Percentiles rank a stretch among this genome's conserved stretches.
phyloP scores from a whole-genome alignment of 768 basidiomycete species.

The Russula dissimulans region DNA sequence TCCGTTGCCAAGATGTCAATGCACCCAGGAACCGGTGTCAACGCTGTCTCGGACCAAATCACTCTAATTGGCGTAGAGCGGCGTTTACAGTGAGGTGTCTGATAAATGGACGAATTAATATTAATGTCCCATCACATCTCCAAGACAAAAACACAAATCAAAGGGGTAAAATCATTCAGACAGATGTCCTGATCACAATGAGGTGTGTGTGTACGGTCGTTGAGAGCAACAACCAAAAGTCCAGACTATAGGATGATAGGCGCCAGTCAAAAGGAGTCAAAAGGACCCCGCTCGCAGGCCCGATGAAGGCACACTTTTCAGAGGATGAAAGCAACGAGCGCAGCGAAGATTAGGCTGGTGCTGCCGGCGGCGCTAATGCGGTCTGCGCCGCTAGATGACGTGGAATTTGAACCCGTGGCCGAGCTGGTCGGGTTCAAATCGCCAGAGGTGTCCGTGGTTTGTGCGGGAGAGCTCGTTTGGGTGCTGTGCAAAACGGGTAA shows the following conservation, averaged over 20 bases:
- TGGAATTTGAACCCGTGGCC: neutral
- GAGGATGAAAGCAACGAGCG: slow-evolving; percentile 8
- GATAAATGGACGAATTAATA: neutral
- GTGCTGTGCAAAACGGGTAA: neutral
- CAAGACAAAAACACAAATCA: neutral
- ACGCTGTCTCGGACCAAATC: neutral
- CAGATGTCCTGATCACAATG: neutral
- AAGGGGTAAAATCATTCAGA: neutral
- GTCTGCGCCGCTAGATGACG: slow-evolving; percentile 2
- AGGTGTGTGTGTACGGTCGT: neutral
- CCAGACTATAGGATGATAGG: neutral
- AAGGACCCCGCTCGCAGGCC: neutral
- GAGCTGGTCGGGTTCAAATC: slow-evolving; percentile 5
- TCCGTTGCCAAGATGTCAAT: neutral
- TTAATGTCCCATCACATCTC: slow-evolving; percentile 7
- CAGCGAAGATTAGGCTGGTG: slow-evolving; percentile 6
- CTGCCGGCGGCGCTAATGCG: slow-evolving; percentile 6
- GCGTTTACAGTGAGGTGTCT: no score
- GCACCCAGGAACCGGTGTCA: neutral
- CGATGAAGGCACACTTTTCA: neutral
- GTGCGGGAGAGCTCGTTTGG: neutral
- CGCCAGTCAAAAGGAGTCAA: neutral
- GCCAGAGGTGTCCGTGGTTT: neutral
- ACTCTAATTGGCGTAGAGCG: no score
- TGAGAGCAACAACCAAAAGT: neutral